phyloP scores from a whole-genome alignment of 169 alveolate genomes.

The Plasmodium chabaudi region DNA sequence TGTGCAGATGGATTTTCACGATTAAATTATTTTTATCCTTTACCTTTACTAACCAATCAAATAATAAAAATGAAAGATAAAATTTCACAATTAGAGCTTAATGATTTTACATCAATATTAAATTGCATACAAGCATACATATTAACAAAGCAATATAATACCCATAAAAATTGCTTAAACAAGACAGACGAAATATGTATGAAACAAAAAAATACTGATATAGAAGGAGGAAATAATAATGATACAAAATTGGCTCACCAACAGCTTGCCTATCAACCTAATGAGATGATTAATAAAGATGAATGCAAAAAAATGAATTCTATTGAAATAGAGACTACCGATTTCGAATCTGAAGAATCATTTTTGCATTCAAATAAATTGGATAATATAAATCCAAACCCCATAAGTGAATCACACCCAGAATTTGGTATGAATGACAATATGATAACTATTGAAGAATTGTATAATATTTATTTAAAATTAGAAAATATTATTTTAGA shows the following conservation, averaged over 20 bases:
- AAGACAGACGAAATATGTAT: neutral
- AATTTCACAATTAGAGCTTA: constrained; percentile 82
- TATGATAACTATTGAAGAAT: constrained; percentile 44
- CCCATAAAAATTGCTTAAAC: neutral
- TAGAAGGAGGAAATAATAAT: neutral
- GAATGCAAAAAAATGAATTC: neutral
- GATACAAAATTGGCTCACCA: no score
- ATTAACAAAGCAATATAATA: constrained; percentile 51
- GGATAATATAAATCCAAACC: neutral
- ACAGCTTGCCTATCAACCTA: neutral
- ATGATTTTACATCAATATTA: constrained; percentile 81
- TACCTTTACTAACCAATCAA: constrained; percentile 82
- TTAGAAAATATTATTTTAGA: constrained; percentile 73
- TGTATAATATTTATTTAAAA: constrained; percentile 79
- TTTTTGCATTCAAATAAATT: neutral
- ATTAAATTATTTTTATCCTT: constrained; percentile 77
- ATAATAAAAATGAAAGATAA: constrained; percentile 76
- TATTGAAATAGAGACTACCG: neutral
- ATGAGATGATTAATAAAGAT: neutral
- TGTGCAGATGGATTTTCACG: constrained; percentile 82
- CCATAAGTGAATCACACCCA: constrained; percentile 1
- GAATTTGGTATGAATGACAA: constrained; percentile 16
- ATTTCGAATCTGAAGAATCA: neutral
- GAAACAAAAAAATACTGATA: neutral
- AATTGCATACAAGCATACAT: constrained; percentile 84